Evolutionary conservation across 2,329 filamentous ascomycete species (phyloP).

Genomic region (Aspergillus ruber): DNA sequence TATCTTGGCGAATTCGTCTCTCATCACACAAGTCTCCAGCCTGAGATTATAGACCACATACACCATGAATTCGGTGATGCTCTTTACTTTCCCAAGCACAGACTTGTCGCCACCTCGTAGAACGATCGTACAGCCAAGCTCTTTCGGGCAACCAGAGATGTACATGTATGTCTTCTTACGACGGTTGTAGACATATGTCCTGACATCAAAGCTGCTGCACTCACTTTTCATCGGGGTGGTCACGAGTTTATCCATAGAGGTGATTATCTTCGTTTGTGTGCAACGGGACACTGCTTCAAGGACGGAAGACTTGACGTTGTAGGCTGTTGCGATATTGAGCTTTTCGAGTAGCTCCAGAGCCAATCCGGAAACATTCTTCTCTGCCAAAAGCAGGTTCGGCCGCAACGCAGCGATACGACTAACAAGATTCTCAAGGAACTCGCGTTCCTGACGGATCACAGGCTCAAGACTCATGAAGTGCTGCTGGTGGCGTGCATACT

Average conservation of each 20-base stretch:
- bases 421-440: slow-evolving; percentile 86
- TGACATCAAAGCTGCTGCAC: slow-evolving; percentile 86
- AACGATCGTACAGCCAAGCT: slow-evolving; percentile 90
- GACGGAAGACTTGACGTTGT: slow-evolving; percentile 94
- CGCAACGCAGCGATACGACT: slow-evolving; percentile 80
- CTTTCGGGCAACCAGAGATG: slow-evolving; percentile 79
- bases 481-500: slow-evolving; percentile 86
- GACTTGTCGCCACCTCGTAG: slow-evolving; percentile 71
- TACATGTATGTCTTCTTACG: slow-evolving; percentile 94
- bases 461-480: slow-evolving; percentile 98
- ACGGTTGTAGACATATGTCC: slow-evolving; percentile 82
- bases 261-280: slow-evolving; percentile 85
- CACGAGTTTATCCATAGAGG: slow-evolving; percentile 88
- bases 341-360: slow-evolving; percentile 83
- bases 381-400: slow-evolving; percentile 81
- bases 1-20: slow-evolving; percentile 83
- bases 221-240: slow-evolving; percentile 68
- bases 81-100: slow-evolving; percentile 72
- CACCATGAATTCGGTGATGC: slow-evolving; percentile 96
- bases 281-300: slow-evolving; percentile 91
- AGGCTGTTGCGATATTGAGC: slow-evolving; percentile 84
- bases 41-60: slow-evolving; percentile 98
- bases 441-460: slow-evolving; percentile 91
- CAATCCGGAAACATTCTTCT: slow-evolving; percentile 85
- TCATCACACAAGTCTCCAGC: slow-evolving; percentile 86